Percentiles rank a stretch among this genome's conserved stretches.
These are phyloP conservation scores for Erodium moschatum DNA, from an alignment of 441 rosid species.

Conservation along the genomic window DNA sequence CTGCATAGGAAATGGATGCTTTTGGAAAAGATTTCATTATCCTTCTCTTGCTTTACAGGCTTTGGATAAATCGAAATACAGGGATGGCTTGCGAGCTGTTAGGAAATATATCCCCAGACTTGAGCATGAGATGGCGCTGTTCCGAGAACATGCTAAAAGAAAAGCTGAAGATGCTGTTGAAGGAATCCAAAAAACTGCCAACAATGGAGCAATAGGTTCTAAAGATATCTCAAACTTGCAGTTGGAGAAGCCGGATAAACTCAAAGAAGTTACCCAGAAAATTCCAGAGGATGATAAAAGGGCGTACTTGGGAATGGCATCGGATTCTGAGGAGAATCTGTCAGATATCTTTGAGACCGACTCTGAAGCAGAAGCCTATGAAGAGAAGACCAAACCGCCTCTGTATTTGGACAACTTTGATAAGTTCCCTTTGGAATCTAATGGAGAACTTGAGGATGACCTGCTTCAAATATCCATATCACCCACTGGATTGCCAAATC, in stretches of 20 bases:
- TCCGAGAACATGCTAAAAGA: constrained; percentile 39
- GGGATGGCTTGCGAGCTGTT: constrained; percentile 75
- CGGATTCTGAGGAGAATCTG: constrained; percentile 53
- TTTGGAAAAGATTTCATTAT: not conserved
- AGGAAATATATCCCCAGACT: constrained; percentile 68
- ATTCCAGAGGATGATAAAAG: too few relatives aligned
- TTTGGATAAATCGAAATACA: constrained; percentile 73
- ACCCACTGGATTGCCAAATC: constrained; percentile 34
- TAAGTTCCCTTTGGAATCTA: constrained; percentile 20
- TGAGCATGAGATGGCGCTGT: constrained; percentile 72
- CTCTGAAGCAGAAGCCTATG: constrained; percentile 39
- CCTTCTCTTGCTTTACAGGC: constrained; percentile 31
- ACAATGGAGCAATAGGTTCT: constrained; percentile 13
- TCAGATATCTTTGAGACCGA: constrained; percentile 84
- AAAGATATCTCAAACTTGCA: constrained; percentile 22
- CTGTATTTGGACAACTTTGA: constrained; percentile 66
- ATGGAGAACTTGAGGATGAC: constrained; percentile 28
- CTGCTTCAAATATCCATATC: constrained; percentile 32
- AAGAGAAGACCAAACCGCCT: constrained; percentile 36
- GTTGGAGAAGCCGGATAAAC: constrained; percentile 32
- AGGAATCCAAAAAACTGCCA: constrained; percentile 23
- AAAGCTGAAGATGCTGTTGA: constrained; percentile 25
- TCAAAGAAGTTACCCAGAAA: constrained; percentile 37
- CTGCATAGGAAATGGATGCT: not conserved
- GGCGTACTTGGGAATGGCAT: constrained; percentile 33